Evolutionary conservation across 352 stramenopile genomes (phyloP).

Genomic region (Globisporangium cylindrosporum): DNA sequence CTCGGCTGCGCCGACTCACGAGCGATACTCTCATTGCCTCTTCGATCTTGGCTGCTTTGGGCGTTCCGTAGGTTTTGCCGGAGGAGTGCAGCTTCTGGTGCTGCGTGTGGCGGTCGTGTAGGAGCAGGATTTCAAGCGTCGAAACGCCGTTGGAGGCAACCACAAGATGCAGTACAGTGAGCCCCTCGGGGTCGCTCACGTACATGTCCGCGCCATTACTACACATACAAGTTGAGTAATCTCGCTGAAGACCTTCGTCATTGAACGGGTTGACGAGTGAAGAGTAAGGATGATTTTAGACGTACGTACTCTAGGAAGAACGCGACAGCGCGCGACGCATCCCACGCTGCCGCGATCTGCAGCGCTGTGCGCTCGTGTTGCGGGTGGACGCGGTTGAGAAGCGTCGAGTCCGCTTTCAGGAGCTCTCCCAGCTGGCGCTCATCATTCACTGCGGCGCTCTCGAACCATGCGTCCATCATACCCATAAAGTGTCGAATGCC

Average conservation of each 20-base stretch:
- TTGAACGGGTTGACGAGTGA: too few species aligned
- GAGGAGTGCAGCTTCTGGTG: neutral
- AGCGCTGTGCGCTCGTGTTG: conserved; percentile 16
- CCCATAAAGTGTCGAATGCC: neutral
- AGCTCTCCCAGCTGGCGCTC: neutral
- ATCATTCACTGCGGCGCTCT: neutral
- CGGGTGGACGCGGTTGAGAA: conserved; percentile 9
- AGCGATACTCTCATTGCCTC: neutral
- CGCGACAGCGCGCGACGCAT: conserved; percentile 4
- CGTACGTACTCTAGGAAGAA: conserved; percentile 17
- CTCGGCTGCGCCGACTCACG: conserved; percentile 14
- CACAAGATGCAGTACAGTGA: conserved; percentile 18
- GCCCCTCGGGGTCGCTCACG: conserved; percentile 12
- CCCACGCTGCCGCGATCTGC: conserved; percentile 20
- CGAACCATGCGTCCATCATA: conserved; percentile 7
- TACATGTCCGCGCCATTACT: conserved; percentile 12
- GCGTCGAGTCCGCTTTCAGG: neutral
- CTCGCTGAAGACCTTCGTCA: too few species aligned
- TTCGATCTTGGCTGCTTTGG: neutral
- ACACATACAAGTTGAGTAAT: neutral
- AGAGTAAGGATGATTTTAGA: neutral
- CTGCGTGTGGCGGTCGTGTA: neutral
- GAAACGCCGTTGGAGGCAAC: conserved; percentile 10
- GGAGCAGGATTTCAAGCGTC: conserved; percentile 5
- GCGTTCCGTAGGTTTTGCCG: neutral